Evolutionary conservation across 371 early-diverging fungal species (phyloP).

Genomic region (Fennellomyces sp.): DNA sequence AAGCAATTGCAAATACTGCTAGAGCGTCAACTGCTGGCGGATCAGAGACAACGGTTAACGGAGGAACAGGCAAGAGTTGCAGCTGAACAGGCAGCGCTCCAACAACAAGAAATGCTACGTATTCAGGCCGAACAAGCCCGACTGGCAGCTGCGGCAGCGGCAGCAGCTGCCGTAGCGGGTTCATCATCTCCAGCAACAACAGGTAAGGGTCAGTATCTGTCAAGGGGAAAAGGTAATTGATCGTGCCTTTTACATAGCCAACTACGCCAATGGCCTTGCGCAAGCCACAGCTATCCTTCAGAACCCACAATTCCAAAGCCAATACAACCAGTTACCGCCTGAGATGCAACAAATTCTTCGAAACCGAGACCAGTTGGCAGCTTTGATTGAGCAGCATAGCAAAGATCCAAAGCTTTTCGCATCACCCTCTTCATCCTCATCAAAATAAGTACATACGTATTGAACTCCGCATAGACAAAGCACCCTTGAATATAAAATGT

Average conservation of each 20-base stretch:
- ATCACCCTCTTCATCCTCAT: not conserved
- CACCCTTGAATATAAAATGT: too few species aligned
- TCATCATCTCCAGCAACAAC: not conserved
- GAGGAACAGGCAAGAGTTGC: constrained; percentile 46
- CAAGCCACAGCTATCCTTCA: constrained; percentile 40
- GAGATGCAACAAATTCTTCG: constrained; percentile 36
- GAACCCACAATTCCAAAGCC: constrained; percentile 34
- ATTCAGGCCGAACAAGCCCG: constrained; percentile 38
- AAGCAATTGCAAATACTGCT: constrained; percentile 29
- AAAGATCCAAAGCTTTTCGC: not conserved
- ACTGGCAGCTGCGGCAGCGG: constrained; percentile 6
- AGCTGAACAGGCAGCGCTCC: constrained; percentile 46
- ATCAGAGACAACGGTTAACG: constrained; percentile 32
- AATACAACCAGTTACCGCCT: constrained; percentile 38
- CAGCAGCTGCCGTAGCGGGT: not conserved
- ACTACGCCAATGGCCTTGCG: constrained; percentile 32
- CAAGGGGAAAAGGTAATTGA: too few species aligned
- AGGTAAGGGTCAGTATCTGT: too few species aligned
- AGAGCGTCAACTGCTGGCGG: constrained; percentile 34
- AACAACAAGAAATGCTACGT: constrained; percentile 43
- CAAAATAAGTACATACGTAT: not conserved
- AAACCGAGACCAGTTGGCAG: constrained; percentile 37
- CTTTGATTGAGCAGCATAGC: constrained; percentile 20
- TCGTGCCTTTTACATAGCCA: too few species aligned
- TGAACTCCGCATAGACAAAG: not conserved